A percentile compares a stretch with the other conserved stretches of the same genome.
Evolutionary conservation across 148 eudicot genomes (phyloP).

Genomic region (Gaultheria prostrata): DNA sequence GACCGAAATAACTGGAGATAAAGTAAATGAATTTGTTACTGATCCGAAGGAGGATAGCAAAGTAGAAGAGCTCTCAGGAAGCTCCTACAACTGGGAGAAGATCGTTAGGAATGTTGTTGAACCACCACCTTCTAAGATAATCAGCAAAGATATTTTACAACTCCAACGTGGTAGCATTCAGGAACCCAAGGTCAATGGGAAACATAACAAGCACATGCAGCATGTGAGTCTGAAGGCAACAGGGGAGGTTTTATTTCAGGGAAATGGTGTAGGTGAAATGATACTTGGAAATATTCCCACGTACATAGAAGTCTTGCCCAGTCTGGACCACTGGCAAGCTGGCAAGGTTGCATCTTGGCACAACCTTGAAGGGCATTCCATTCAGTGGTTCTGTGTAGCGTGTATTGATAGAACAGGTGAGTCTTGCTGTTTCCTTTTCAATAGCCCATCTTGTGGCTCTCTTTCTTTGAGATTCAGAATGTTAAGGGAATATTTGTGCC

Average conservation of each 20-base stretch:
- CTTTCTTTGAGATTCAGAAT: not conserved
- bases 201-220: conserved; percentile 60
- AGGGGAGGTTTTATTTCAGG: conserved; percentile 54
- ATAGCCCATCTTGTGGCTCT: not conserved
- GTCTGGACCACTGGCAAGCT: conserved; percentile 78
- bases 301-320: conserved; percentile 74
- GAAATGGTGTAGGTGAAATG: conserved; percentile 70
- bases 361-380: conserved; percentile 72
- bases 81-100: conserved; percentile 48
- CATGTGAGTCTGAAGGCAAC: conserved; percentile 47
- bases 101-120: conserved; percentile 45
- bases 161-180: conserved; percentile 37
- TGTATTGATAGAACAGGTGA: conserved; percentile 80
- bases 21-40: conserved; percentile 45
- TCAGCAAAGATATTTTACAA: conserved; percentile 41
- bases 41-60: conserved; percentile 48
- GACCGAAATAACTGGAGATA: conserved; percentile 62
- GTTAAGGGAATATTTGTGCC: not conserved
- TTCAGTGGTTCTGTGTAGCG: conserved; percentile 80
- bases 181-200: conserved; percentile 78
- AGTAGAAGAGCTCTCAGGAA: conserved; percentile 36
- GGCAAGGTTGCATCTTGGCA: conserved; percentile 87
- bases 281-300: conserved; percentile 57
- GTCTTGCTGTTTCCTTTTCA: conserved; percentile 5
- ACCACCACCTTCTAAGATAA: conserved; percentile 38